A percentile compares a stretch with the other conserved stretches of the same genome.
Conservation (phyloP, 1,139 yeast species). For the Diutina pseudorugosa region DNA sequence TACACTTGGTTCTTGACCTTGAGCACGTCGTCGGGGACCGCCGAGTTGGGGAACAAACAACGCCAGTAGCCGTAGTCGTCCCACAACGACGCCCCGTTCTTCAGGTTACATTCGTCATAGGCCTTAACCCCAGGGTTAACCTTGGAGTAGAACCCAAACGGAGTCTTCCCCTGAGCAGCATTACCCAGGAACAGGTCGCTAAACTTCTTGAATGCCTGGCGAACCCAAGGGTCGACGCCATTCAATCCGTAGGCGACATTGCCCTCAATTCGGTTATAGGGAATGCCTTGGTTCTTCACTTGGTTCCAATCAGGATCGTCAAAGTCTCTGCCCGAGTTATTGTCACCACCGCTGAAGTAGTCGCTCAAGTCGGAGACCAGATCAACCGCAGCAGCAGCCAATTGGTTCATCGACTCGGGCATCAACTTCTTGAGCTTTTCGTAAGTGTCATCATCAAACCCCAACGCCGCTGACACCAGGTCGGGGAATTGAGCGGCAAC, state of each 20-base stretch:
- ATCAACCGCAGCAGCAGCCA: not conserved
- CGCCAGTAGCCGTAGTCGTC: conserved; percentile 76
- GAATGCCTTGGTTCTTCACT: not conserved
- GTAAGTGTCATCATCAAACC: not conserved
- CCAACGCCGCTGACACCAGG: not conserved
- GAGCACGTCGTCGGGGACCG: conserved; percentile 25
- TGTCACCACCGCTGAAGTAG: not conserved
- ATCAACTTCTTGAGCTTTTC: not conserved
- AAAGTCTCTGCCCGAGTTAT: too few species aligned
- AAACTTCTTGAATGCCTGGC: not conserved
- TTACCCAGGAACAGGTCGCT: not conserved
- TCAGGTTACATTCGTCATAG: conserved; percentile 49
- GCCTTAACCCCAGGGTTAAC: conserved; percentile 51
- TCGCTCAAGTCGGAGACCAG: not conserved
- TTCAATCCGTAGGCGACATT: not conserved
- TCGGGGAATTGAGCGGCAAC: not conserved
- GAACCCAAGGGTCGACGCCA: not conserved
- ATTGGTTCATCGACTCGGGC: not conserved
- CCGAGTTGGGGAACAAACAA: conserved; percentile 62
- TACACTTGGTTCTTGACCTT: conserved; percentile 13
- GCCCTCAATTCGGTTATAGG: not conserved
- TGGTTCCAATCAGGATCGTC: not conserved
- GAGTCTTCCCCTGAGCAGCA: conserved; percentile 12
- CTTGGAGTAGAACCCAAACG: conserved; percentile 41
- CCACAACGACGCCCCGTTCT: conserved; percentile 67